Conservation (phyloP, 805 yeast species). For the Candida coquimbonensis region DNA sequence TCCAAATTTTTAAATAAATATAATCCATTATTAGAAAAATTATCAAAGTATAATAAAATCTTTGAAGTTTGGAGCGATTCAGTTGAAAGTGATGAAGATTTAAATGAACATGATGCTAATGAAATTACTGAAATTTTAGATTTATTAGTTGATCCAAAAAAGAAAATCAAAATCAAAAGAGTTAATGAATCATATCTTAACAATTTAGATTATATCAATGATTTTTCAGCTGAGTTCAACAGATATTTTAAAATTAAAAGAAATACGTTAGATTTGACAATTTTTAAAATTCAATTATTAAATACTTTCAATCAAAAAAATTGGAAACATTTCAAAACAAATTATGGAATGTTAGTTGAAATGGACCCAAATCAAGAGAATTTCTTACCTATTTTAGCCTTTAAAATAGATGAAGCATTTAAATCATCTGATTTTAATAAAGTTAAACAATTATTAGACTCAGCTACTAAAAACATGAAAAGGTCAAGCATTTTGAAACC, state of each 20-base stretch:
- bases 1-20: slow-evolving; percentile 49
- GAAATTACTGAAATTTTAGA: slow-evolving; percentile 29
- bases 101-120: slow-evolving; percentile 36
- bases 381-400: slow-evolving; percentile 33
- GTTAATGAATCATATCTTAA: slow-evolving; percentile 14
- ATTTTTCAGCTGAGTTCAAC: slow-evolving; percentile 15
- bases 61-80: slow-evolving; percentile 32
- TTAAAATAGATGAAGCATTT: slow-evolving; percentile 31
- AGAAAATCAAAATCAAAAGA: slow-evolving; percentile 17
- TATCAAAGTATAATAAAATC: slow-evolving; percentile 37
- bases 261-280: slow-evolving; percentile 22
- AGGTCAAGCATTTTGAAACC: slow-evolving; percentile 24
- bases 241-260: slow-evolving; percentile 9
- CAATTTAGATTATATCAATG: slow-evolving; percentile 16
- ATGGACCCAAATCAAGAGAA: slow-evolving; percentile 13
- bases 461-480: slow-evolving; percentile 33
- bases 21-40: slow-evolving; percentile 23
- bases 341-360: slow-evolving; percentile 21
- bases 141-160: slow-evolving; percentile 12
- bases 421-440: slow-evolving; percentile 27
- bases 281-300: slow-evolving; percentile 36
- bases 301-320: slow-evolving; percentile 27
- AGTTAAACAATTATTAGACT: slow-evolving; percentile 34
- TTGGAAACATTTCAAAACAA: slow-evolving; percentile 19
- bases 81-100: slow-evolving; percentile 31